Base-by-base conservation (phyloP, 306 rosid species). In the Sindora glabra region DNA sequence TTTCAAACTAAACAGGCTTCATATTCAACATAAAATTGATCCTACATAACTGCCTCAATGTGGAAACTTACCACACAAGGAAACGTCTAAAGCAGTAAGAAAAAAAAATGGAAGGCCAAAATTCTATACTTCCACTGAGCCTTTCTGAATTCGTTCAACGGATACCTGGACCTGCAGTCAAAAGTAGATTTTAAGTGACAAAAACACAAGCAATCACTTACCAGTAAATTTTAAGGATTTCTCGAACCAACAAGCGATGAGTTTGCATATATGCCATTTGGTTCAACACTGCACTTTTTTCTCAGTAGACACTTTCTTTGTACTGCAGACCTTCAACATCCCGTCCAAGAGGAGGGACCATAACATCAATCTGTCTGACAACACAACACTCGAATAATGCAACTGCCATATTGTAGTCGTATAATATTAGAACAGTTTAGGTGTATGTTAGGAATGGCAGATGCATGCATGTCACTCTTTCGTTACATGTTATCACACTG, bases 121-220 rank as follows among this genome's bases (percentile, higher is more conserved):
- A 39, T 53, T 48, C 69, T 55, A 39, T 13, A 42, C 38, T 69
- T 70, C 72, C 51, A 62, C 67, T 74, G 80, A n/a, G 72, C 74
- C 83, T 88, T n/a, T 88, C 64, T 80, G 94, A 75, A 39, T 50
- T 77, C 80, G 85, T 48, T 80, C 96, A 68, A 88, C 86, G 54
- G 85, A 88, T 44, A 94, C 96, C 96, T 87, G 80, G 38, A 94
- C 96, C 96, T 87, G 80, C 81, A 73, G 55, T 54, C 72, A 71
- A 62, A 55, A 13, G 56, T 15, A 40, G 42, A 65, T 39, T 32
- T 40, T 29, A 29, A 29, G 6, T 6, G 6, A 26, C 3, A 26
- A 6, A 26, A 26, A 26, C 3, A 26, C 3, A 26, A 26, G 6
- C 6, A 6, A 2, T 6, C 30, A 29, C 5, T 4, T 6, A 64